These are phyloP conservation scores for Rosa rugosa DNA, from an alignment of 306 rosid species.

Conservation along the genomic window DNA sequence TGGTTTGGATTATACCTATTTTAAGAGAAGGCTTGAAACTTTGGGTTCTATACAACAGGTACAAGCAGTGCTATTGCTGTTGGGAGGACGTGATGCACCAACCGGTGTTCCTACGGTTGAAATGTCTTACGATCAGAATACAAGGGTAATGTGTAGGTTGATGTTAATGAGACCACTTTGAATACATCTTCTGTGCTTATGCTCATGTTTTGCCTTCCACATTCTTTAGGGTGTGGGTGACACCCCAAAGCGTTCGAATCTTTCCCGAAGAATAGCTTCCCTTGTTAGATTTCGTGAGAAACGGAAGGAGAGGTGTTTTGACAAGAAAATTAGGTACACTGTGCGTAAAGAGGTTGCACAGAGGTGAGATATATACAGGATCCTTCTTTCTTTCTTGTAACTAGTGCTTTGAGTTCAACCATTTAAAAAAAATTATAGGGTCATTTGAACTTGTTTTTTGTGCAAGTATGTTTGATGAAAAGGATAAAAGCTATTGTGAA, in stretches of 20 bases:
- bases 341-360: slow-evolving; percentile 98
- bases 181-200: slow-evolving; percentile 36
- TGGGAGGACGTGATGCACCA: slow-evolving; percentile 76
- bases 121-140: slow-evolving; percentile 52
- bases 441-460: not conserved
- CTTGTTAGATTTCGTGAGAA: slow-evolving; percentile 94
- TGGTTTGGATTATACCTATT: slow-evolving; percentile 11
- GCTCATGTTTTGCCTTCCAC: slow-evolving; percentile 28
- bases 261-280: slow-evolving; percentile 93
- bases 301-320: slow-evolving; percentile 96
- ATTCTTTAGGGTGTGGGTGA: slow-evolving; percentile 59
- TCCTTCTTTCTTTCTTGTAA: not conserved
- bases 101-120: slow-evolving; percentile 56
- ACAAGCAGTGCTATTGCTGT: slow-evolving; percentile 87
- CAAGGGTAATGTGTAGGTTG: slow-evolving; percentile 54
- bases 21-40: slow-evolving; percentile 8
- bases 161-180: slow-evolving; percentile 24
- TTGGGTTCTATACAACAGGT: slow-evolving; percentile 51
- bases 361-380: slow-evolving; percentile 51
- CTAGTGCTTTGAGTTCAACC: not conserved
- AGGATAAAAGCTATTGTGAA: not conserved
- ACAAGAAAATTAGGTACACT: slow-evolving; percentile 91
- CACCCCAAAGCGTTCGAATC: slow-evolving; percentile 64
- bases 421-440: not conserved
- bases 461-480: not conserved